Evolutionary conservation across 1,284 basidiomycete genomes (phyloP), one percentile per base, ranked within the genome.

Genomic region (Jaminaea rosea): DNA sequence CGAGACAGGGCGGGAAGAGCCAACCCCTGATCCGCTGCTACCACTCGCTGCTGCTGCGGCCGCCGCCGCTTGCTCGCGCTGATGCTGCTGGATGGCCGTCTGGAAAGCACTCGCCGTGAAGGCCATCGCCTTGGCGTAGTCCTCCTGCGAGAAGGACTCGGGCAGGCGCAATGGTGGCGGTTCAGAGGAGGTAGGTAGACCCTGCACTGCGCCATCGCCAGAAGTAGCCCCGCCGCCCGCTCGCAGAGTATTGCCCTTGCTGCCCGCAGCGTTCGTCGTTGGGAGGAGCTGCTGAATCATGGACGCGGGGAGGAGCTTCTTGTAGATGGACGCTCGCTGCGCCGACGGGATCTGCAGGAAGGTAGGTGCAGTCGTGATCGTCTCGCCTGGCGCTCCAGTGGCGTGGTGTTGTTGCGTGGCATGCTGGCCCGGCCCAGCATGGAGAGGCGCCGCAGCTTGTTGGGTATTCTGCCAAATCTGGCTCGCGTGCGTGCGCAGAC

Each of bases 401-500:
- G 45, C 29, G n/a, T n/a, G n/a, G n/a, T n/a, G n/a, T n/a, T n/a
- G n/a, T n/a, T n/a, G n/a, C 8, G 6, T 17, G 49, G 3, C 4
- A 26, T 7, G 26, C 15, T 15, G 15, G 15, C 34, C 6, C 49
- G 9, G 21, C 11, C 5, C 6, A 15, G 36, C n/a, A 13, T 34
- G 36, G 4, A 36, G 29, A 6, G 23, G 44, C 4, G 31, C 46
- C 10, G 50, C 58, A 44, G 28, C 56, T 23, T 61, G 60, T 73
- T 53, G 81, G 75, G 68, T 44, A 69, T 97, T 97, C 74, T 98
- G 92, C 94, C 94, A 99, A 65, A 99, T 99, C 74, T 98, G 94
- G 13, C 87, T 86, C 2, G 94, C 94, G 73, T 99, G 94, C 0
- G 94, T 99, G 42, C 91, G 86, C 17, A 99, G 82, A 42, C 93